These are phyloP conservation scores for Colletotrichum shisoi DNA, from an alignment of 2,329 filamentous ascomycete genomes.

Conservation along the genomic window DNA sequence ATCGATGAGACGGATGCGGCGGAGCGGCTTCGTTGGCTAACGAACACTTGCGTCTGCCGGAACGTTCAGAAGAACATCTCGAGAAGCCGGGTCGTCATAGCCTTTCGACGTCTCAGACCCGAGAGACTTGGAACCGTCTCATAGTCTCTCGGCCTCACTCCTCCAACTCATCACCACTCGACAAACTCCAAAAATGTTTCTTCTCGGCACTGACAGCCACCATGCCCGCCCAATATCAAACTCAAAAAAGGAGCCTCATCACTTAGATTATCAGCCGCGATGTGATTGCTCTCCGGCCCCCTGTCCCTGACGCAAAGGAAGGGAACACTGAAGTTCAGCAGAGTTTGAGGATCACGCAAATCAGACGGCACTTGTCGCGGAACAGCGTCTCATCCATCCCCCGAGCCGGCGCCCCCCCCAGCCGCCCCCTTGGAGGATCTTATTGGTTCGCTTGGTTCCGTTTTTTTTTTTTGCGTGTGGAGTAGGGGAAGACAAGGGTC, in stretches of 20 bases:
- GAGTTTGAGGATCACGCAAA: slow-evolving; percentile 36
- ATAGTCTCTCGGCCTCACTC: background rate
- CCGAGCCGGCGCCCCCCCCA: slow-evolving; percentile 12
- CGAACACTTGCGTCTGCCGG: background rate
- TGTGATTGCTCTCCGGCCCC: slow-evolving; percentile 24
- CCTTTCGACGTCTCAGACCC: too few relatives aligned
- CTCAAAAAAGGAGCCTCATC: slow-evolving; percentile 28
- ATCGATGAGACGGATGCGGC: background rate
- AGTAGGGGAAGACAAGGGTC: slow-evolving; percentile 1
- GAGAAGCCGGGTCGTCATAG: background rate
- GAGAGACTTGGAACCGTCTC: background rate
- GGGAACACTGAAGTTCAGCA: slow-evolving; percentile 26
- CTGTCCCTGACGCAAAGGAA: background rate
- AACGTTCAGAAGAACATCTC: too few relatives aligned
- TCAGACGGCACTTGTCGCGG: slow-evolving; percentile 38
- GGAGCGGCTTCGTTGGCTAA: background rate
- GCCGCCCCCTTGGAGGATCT: background rate
- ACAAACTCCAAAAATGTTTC: background rate
- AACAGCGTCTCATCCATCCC: slow-evolving; percentile 32
- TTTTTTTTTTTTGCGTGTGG: slow-evolving; percentile 11
- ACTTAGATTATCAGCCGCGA: slow-evolving; percentile 8
- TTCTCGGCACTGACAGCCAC: background rate
- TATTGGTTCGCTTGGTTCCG: slow-evolving; percentile 27
- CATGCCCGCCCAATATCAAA: background rate
- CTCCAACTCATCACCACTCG: background rate